Percentiles rank a stretch among this genome's conserved stretches.
These are phyloP conservation scores for Aphanomyces stellatus DNA, from an alignment of 352 stramenopile species.

Conservation along the genomic window DNA sequence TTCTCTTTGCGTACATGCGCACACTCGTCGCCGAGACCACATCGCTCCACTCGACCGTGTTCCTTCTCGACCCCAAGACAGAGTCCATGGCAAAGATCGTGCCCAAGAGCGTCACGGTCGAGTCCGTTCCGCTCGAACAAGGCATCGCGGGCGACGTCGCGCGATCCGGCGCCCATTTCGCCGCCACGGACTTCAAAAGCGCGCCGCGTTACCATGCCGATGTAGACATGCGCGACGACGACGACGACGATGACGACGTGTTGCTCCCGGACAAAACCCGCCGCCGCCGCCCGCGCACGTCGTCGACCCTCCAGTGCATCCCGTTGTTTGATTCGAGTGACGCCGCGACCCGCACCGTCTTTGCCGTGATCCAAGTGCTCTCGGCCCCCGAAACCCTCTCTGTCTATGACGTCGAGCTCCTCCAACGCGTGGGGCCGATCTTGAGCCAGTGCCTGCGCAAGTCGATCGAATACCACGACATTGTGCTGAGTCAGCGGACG, in stretches of 20 bases:
- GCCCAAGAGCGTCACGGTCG: constrained; percentile 36
- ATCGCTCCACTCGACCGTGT: constrained; percentile 29
- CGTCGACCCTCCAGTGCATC: constrained; percentile 56
- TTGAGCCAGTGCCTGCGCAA: constrained; percentile 77
- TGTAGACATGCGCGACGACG: constrained; percentile 47
- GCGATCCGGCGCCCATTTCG: constrained; percentile 27
- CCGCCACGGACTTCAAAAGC: constrained; percentile 36
- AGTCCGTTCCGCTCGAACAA: constrained; percentile 36
- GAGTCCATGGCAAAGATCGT: constrained; percentile 70
- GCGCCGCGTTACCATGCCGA: constrained; percentile 46
- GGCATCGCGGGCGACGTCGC: constrained; percentile 47
- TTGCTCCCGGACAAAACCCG: no score
- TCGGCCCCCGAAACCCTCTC: constrained; percentile 41
- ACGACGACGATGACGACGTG: no score
- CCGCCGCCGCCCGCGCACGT: constrained; percentile 34
- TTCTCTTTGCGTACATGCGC: constrained; percentile 3
- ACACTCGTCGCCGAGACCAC: neutral
- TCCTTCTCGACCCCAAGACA: constrained; percentile 64
- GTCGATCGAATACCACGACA: constrained; percentile 79
- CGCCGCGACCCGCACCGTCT: constrained; percentile 33
- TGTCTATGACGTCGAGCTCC: constrained; percentile 55
- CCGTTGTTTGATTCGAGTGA: constrained; percentile 54
- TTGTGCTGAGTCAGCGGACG: constrained; percentile 70
- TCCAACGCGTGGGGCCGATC: constrained; percentile 74
- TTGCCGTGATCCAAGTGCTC: constrained; percentile 64